Evolutionary conservation across 2,329 filamentous ascomycete genomes (phyloP), one percentile per base, ranked within the genome.

Genomic region (Amylocarpus encephaloides): DNA sequence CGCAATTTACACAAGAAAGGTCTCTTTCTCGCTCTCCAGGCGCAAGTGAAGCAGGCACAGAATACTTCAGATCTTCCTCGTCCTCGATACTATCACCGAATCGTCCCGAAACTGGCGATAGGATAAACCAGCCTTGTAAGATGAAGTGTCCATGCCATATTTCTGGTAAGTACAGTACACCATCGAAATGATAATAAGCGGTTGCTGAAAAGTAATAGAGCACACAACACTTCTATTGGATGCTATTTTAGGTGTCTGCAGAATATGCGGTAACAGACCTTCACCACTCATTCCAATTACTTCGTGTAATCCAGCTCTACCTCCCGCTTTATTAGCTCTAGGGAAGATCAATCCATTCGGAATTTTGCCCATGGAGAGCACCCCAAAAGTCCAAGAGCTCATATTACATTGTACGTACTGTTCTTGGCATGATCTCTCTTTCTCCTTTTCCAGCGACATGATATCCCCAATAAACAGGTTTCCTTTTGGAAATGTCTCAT

Each of bases 201-300:
- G n/a, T 51, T 32, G n/a, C 51, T 6, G 43, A 47, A 54, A 39
- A 29, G 38, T 3, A 11, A 18, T 34, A 56, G 53, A 51, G 42
- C 51, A 40, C 32, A 50, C 51, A 2, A 12, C 16, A 29, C 42
- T 56, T 26, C 29, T 56, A 9, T 47, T 52, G 6, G 51, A 56
- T 46, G 34, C 40, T 39, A 32, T 56, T 5, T 47, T 50, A 19
- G 41, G 46, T 6, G 29, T 54, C 43, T 56, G 54, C 33, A 56
- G 51, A 41, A 54, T 54, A 30, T 56, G 52, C 35, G 54, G 54
- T 2, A 54, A 54, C n/a, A 19, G 33, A 22, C 51, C 49, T 6
- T 13, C 32, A 1, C 40, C 35, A 5, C 26, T 26, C 1, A 19
- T 22, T 10, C 13, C 36, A 26, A 11, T 32, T 29, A 38, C n/a